Conservation (phyloP, 805 yeast genomes). For the Clavispora vitiphila region DNA sequence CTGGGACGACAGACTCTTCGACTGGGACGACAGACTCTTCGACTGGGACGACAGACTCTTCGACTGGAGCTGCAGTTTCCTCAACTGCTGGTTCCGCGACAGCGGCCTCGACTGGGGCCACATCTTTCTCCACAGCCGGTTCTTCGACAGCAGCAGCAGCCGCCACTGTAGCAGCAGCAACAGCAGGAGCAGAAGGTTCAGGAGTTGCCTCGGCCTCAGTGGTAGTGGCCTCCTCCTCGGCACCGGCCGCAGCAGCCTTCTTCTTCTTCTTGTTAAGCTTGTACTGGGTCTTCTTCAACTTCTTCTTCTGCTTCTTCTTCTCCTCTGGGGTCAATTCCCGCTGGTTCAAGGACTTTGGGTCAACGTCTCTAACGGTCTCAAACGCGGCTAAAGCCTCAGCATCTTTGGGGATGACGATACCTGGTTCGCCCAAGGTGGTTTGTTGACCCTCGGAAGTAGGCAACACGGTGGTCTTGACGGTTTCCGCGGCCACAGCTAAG, state of each 20-base stretch:
- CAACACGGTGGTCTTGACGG: constrained; percentile 36
- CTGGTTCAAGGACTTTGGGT: constrained; percentile 47
- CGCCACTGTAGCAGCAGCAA: constrained; percentile 7
- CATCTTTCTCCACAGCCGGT: constrained; percentile 1
- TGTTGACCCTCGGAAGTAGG: constrained; percentile 42
- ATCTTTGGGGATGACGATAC: constrained; percentile 60
- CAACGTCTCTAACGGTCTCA: constrained; percentile 47
- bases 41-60: constrained; percentile 2
- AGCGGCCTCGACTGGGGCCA: background rate
- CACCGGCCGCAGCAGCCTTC: constrained; percentile 6
- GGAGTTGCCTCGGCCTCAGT: constrained; percentile 8
- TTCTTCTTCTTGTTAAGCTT: constrained; percentile 7
- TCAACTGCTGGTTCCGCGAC: constrained; percentile 9
- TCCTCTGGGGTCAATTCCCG: constrained; percentile 12
- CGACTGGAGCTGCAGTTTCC: too few species aligned
- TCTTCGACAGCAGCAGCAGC: background rate
- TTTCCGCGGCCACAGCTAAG: constrained; percentile 8
- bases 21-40: constrained; percentile 5
- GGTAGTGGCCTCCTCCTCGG: constrained; percentile 3
- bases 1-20: background rate
- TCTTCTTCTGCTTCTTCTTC: constrained; percentile 37
- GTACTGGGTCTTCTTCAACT: constrained; percentile 18
- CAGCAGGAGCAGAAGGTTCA: constrained; percentile 5
- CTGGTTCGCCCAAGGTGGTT: constrained; percentile 63
- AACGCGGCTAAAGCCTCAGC: constrained; percentile 66